Conservation (phyloP, 441 rosid genomes). For the Syzygium syzygioides region DNA sequence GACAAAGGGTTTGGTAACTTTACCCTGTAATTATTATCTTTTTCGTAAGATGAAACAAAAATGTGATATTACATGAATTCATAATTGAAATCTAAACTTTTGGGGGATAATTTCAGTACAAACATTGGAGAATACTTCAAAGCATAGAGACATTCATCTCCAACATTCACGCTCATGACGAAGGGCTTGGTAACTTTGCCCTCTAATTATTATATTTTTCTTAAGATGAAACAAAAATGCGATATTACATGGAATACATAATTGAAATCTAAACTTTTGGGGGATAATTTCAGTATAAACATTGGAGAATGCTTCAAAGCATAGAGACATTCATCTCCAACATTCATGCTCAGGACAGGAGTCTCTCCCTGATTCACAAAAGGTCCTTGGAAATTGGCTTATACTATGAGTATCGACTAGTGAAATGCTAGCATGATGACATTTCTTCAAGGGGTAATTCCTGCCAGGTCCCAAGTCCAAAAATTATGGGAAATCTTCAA, state of each 20-base stretch:
- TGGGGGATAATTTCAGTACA: too few species aligned
- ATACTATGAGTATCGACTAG: background rate
- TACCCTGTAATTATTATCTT: background rate
- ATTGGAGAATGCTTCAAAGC: too few species aligned
- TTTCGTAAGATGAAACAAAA: background rate
- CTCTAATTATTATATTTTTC: background rate
- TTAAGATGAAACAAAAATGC: background rate
- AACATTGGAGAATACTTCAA: too few species aligned
- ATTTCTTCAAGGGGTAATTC: background rate
- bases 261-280: background rate
- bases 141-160: too few species aligned
- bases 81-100: background rate
- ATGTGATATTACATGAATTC: background rate
- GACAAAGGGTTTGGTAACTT: background rate
- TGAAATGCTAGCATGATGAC: background rate
- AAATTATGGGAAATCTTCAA: background rate
- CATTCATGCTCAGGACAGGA: background rate
- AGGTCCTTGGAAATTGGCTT: background rate
- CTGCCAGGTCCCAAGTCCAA: background rate
- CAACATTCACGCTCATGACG: background rate
- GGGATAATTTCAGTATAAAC: too few species aligned
- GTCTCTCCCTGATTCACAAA: background rate
- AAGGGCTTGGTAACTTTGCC: background rate
- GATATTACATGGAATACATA: background rate
- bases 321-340: too few species aligned